A percentile compares a stretch with the other conserved stretches of the same genome.
phyloP scores from a whole-genome alignment of 2,329 filamentous ascomycete genomes.

The Thielaviopsis musarum region DNA sequence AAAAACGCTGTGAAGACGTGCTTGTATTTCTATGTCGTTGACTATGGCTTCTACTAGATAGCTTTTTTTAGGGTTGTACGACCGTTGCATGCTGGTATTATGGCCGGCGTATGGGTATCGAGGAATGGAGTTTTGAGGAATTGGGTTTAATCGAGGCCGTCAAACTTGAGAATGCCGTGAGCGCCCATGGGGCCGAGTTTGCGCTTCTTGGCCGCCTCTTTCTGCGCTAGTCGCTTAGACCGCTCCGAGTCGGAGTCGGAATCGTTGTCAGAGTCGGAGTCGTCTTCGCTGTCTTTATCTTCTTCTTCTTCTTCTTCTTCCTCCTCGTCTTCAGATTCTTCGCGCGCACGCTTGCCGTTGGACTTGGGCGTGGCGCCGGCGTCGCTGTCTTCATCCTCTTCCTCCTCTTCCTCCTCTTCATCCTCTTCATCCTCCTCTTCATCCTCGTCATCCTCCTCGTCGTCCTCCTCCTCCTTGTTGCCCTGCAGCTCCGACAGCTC shows the following conservation, averaged over 20 bases:
- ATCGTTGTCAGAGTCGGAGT: constrained; percentile 24
- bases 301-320: constrained; percentile 26
- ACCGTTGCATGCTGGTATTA: too few relatives aligned
- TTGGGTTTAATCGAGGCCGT: constrained; percentile 25
- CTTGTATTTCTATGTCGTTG: constrained; percentile 1
- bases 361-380: constrained; percentile 9
- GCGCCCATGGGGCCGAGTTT: constrained; percentile 33
- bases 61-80: too few relatives aligned
- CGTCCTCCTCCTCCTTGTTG: constrained; percentile 27
- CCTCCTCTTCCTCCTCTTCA: constrained; percentile 19
- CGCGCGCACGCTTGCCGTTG: constrained; percentile 1
- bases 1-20: neutral
- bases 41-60: too few relatives aligned
- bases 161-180: constrained; percentile 34
- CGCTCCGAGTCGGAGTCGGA: constrained; percentile 1
- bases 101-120: neutral
- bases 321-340: constrained; percentile 26
- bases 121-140: neutral
- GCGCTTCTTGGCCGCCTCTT: constrained; percentile 19
- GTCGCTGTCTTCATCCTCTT: constrained; percentile 15
- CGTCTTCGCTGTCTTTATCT: constrained; percentile 28
- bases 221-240: constrained; percentile 15
- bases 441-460: constrained; percentile 29
- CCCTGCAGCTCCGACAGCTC: constrained; percentile 43
- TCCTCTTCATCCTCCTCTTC: constrained; percentile 25